phyloP scores from a whole-genome alignment of 495 filamentous ascomycete species.

The Tuber magnatum region DNA sequence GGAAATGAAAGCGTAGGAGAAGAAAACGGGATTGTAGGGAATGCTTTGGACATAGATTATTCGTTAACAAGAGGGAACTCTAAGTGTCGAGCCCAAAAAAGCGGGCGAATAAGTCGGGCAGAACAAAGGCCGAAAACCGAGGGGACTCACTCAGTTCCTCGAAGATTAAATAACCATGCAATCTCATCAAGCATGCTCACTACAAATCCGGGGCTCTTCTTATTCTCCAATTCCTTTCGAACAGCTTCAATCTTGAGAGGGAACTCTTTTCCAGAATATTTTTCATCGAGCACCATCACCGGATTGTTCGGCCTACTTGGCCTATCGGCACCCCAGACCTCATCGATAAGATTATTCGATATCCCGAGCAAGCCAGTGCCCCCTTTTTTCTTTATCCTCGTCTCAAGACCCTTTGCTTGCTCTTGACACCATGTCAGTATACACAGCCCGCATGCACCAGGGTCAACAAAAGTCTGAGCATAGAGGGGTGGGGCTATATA shows the following conservation, averaged over 20 bases:
- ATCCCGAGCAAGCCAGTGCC: constrained; percentile 67
- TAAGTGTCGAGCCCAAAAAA: constrained; percentile 4
- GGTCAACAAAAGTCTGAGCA: constrained; percentile 9
- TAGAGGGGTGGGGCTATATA: constrained; percentile 38
- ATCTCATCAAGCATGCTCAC: constrained; percentile 96
- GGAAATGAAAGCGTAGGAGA: constrained; percentile 90
- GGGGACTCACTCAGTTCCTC: constrained; percentile 73
- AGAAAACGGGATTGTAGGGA: constrained; percentile 97
- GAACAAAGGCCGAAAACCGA: constrained; percentile 2
- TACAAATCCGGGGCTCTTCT: constrained; percentile 78
- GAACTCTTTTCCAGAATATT: constrained; percentile 77
- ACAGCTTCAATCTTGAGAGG: constrained; percentile 79
- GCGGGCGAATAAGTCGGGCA: constrained; percentile 14
- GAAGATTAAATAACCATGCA: constrained; percentile 94
- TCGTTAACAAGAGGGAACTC: constrained; percentile 24
- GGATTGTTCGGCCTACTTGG: constrained; percentile 70
- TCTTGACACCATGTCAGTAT: constrained; percentile 16
- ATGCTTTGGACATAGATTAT: constrained; percentile 51
- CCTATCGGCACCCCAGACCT: constrained; percentile 69
- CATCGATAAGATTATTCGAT: constrained; percentile 74
- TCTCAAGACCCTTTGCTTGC: constrained; percentile 75
- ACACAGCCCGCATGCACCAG: neutral
- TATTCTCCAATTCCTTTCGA: constrained; percentile 85
- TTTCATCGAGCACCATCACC: constrained; percentile 59
- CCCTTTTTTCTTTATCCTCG: constrained; percentile 80